Conservation (phyloP, 139 green algal species). For the Chlorella sp. region DNA sequence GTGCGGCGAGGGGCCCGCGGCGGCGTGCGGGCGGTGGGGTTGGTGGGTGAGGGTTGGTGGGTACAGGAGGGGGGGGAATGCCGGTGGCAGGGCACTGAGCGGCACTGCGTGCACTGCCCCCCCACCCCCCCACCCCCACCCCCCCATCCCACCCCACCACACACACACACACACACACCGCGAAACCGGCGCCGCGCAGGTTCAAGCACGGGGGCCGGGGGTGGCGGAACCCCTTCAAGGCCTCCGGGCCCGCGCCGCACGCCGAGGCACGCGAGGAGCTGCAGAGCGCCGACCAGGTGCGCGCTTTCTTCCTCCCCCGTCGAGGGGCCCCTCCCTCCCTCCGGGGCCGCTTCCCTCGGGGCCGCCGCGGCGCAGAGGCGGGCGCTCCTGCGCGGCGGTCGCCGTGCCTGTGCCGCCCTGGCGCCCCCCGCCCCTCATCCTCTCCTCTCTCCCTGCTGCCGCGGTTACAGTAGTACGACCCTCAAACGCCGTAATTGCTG, state of each 20-base stretch:
- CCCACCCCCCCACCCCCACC: not conserved
- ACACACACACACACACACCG: not conserved
- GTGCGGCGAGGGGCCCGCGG: not conserved
- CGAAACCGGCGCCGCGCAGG: too few relatives aligned
- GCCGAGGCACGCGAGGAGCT: slow-evolving; percentile 25
- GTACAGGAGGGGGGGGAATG: slow-evolving; percentile 1
- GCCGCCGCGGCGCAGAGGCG: too few relatives aligned
- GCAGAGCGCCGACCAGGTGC: slow-evolving; percentile 31
- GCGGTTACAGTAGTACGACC: too few relatives aligned
- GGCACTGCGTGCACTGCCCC: not conserved
- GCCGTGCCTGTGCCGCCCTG: too few relatives aligned
- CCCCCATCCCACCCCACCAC: not conserved
- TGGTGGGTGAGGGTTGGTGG: not conserved
- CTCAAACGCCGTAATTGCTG: too few relatives aligned
- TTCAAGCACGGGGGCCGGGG: slow-evolving; percentile 58
- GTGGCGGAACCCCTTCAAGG: slow-evolving; percentile 57
- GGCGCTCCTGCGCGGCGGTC: too few relatives aligned
- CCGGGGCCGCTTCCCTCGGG: too few relatives aligned
- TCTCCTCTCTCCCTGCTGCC: too few relatives aligned
- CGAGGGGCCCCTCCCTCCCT: too few relatives aligned
- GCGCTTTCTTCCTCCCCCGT: too few relatives aligned
- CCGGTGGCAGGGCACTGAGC: not conserved
- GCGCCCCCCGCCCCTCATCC: too few relatives aligned
- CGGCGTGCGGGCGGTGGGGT: slow-evolving; percentile 2
- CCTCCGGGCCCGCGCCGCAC: not conserved